Base-by-base conservation (phyloP, 2,329 filamentous ascomycete genomes). In the Alternaria conjuncta region DNA sequence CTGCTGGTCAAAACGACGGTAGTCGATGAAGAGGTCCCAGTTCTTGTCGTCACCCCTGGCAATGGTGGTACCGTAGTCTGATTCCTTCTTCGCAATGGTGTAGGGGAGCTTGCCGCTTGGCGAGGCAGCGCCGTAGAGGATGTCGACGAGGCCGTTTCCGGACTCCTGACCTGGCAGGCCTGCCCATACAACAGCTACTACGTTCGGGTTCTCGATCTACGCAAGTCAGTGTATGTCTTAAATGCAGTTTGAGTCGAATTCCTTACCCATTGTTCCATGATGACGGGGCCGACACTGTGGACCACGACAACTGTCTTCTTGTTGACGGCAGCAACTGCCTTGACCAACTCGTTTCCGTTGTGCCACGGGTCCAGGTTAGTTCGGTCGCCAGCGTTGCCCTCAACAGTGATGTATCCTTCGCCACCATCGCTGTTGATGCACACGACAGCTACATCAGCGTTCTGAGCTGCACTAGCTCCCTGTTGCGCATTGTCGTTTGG, bases 51-150 rank as follows among this genome's bases (percentile, higher is more conserved):
- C 59, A 3, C 72, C 74, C 4, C 30, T 18, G 4, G 63, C 61
- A 21, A 79, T 68, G 0, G 54, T 59, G 1, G 75, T 73, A 18
- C 75, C 76, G 49, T 80, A 80, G 62, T 80, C 79, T 2, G 32
- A 63, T 5, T 69, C 61, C 18, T 69, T 60, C 67, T 79, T 80
- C 4, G 77, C 78, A 54, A 80, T 80, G 11, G 78, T 80, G 54
- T 79, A 91, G 71, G 89, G 87, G 0, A 91, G 80, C 60, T 87
- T 87, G 2, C 88, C 89, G 0, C 75, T 81, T 1, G 83, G 83
- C 6, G 78, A 78, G 4, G 75, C 67, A n/a, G 72, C 70, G 4
- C 84, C 83, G 64, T 82, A 85, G 2, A 85, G 70, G 11, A 85
- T 75, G 32, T 85, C 83, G 5, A 77, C 80, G 12, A 85, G 75